Evolutionary conservation across 2,329 filamentous ascomycete genomes (phyloP), one percentile per base, ranked within the genome.

Genomic region (Metarhizium humberi): DNA sequence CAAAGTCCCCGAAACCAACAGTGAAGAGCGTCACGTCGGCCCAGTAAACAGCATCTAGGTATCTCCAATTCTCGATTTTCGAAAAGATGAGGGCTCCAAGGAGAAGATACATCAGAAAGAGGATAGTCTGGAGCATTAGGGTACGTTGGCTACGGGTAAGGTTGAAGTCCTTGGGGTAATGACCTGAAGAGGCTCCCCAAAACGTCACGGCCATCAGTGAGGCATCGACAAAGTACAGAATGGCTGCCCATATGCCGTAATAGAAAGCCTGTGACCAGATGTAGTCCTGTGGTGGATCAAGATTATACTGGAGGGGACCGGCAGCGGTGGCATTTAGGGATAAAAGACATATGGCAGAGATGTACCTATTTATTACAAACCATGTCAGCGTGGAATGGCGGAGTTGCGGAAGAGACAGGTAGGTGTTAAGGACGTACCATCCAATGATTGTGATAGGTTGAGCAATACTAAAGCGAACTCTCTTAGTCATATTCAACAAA

Each of bases 91-190:
- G 80, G 0, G 86, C 90, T 1, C 92, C 92, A 2, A 90, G 71
- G 0, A 88, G 83, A 0, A 96, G 74, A 75, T 94, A 96, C 50
- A 89, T 72, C 52, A 95, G 85, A 65, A 95, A 89, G 55, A 88
- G 75, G 70, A 95, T 95, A 1, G 90, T 95, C 70, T 96, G 92
- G 32, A 96, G 72, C 76, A 96, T 96, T 25, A 96, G 74, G 0
- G 90, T 96, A 10, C 92, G 81, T 69, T 96, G 92, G 58, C 86
- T 87, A 53, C 85, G 81, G 0, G 87, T 92, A 29, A 96, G 76
- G 61, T 80, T 75, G 61, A 96, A 96, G 63, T 90, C 85, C 61
- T 89, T 86, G 6, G 79, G 79, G 63, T 95, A 96, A 61, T 89
- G 87, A 2, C 76, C 75, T 0, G 66, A 63, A 16, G 82, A 80